Evolutionary conservation across 108 stramenopile genomes (phyloP), one percentile per base, ranked within the genome.

Genomic region (Mayamaea pseudoterrestris): DNA sequence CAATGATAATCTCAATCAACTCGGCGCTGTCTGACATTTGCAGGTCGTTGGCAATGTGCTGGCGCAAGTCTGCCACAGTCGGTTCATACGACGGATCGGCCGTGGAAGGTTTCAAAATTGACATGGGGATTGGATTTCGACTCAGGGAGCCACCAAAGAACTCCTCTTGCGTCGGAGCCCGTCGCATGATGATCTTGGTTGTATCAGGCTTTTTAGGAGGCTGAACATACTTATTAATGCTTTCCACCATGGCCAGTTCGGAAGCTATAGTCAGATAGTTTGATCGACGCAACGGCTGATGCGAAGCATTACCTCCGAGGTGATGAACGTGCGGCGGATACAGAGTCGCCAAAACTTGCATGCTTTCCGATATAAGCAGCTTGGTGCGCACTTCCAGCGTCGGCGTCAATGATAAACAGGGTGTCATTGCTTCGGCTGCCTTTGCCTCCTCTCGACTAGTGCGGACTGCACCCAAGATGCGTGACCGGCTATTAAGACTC

Each of bases 121-220:
- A 51, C 12, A 89, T 51, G 18, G 65, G 58, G 22, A 89, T 66
- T 0, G 82, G 82, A 53, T 89, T 84, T 30, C 68, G 65, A n/a
- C 70, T 71, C 5, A 84, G 67, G 27, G 65, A 63, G 2, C 86
- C 86, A 12, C 87, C 51, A 45, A 89, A 89, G 60, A 82, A 89
- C 49, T 89, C 87, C 51, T 89, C 87, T 58, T 89, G 82, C 0
- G 87, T 84, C 1, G 87, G 87, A 23, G 87, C 87, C 22, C 87
- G 47, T 35, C 80, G 55, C 44, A 89, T 52, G 31, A 79, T 72
- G 29, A 89, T 66, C 53, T 89, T 89, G n/a, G 78, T 57, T 44
- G 81, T 77, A 29, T 77, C 21, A 18, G 82, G 87, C 50, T 89
- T 84, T 60, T 75, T 73, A 14, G 73, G 81, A 22, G 87, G 87